Base-by-base conservation (phyloP, 352 stramenopile species). In the Pythium aristosporum region DNA sequence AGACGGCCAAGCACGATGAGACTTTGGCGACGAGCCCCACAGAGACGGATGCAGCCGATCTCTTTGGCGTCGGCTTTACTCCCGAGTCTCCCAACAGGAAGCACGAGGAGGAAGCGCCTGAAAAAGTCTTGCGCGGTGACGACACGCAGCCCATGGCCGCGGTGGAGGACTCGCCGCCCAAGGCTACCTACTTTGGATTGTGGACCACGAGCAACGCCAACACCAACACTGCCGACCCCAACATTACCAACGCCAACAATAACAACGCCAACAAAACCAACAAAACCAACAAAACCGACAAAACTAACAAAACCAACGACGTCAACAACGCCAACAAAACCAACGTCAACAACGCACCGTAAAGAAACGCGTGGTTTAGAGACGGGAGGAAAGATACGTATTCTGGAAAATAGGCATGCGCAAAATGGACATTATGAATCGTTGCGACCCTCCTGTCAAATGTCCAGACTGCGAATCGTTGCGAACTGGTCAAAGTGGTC, bases 21-120 rank as follows among this genome's bases (percentile, higher is more conserved):
- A 53, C 46, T 15, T 53, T 28, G 46, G 15, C 46, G 23, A 36
- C 46, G 11, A 53, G 46, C 46, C 46, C 46, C 20, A 36, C 46
- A 11, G 46, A 53, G 25, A 18, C 44, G 44, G 1, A 53, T 23
- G 25, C 18, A 20, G 16, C 44, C 11, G 28, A 53, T 23, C 46
- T 20, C 23, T 34, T 53, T 11, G 46, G 23, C 46, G 46, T 18
- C 18, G 44, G 15, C 44, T 18, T 42, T 18, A 16, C 36, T 18
- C 36, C 36, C 25, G 25, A 28, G 25, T 28, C 25, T 28, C 25
- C 25, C 25, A 28, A 28, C 25, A 28, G 25, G 25, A 28, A 28
- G 36, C 10, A 42, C 2, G 10, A 42, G 25, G 23, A 20, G 11
- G 21, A 37, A 12, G 34, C 28, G 46, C 13, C 10, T 23, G 46